Evolutionary conservation across 805 yeast genomes (phyloP).

Genomic region (Suhomyces sp.): DNA sequence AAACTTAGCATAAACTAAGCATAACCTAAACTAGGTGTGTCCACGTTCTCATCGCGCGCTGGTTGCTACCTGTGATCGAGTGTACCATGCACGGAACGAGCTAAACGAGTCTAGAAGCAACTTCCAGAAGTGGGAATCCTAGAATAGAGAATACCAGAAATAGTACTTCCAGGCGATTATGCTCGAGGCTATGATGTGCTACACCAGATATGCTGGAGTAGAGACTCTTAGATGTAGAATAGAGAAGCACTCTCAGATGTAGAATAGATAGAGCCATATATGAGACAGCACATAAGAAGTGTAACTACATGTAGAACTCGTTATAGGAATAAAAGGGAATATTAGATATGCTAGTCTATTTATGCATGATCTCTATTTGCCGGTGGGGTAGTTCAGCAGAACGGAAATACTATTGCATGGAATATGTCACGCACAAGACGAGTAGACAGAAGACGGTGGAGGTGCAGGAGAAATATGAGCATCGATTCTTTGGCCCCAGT

Average conservation of each 20-base stretch:
- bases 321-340: not conserved
- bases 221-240: not conserved
- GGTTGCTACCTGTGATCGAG: not conserved
- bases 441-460: no score
- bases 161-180: no score
- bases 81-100: not conserved
- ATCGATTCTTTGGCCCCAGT: no score
- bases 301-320: not conserved
- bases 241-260: no score
- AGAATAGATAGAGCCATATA: no score
- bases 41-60: not conserved
- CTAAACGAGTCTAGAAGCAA: not conserved
- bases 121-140: not conserved
- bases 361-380: not conserved
- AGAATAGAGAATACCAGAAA: not conserved
- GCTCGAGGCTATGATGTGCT: no score
- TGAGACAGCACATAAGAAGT: no score
- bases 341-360: no score
- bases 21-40: no score
- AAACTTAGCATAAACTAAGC: not conserved
- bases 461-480: no score
- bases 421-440: no score
- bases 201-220: not conserved
- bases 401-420: not conserved
- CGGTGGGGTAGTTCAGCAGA: not conserved